Conservation (phyloP, 2,329 filamentous ascomycete genomes). For the Alternaria brassicae region DNA sequence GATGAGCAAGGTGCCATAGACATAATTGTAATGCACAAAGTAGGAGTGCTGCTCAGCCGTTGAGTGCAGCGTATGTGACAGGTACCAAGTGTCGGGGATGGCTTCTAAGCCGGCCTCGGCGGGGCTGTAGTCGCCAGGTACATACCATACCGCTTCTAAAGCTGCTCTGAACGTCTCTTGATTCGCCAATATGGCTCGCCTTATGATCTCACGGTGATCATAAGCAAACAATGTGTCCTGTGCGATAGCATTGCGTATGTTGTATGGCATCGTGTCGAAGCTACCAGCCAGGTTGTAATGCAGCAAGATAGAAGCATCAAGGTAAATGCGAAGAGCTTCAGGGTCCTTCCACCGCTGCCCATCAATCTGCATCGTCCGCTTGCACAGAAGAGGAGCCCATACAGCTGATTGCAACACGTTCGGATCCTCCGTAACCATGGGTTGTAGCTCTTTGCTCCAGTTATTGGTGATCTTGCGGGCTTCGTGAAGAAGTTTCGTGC, state of each 20-base stretch:
- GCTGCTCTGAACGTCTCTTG: conserved; percentile 43
- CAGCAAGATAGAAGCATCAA: conserved; percentile 54
- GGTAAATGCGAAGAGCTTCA: conserved; percentile 36
- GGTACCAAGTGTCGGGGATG: conserved; percentile 41
- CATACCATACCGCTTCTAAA: conserved; percentile 55
- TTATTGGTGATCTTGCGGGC: conserved; percentile 54
- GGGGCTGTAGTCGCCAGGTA: conserved; percentile 26
- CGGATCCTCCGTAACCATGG: conserved; percentile 49
- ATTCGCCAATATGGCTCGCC: conserved; percentile 42
- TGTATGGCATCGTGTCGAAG: conserved; percentile 43
- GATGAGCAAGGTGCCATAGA: conserved; percentile 59
- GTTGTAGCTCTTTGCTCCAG: conserved; percentile 62
- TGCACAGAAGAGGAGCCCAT: conserved; percentile 64
- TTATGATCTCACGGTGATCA: conserved; percentile 48
- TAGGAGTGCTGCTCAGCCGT: conserved; percentile 29
- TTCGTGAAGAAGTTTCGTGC: conserved; percentile 47
- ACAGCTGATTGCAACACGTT: conserved; percentile 57
- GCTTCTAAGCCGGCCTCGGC: conserved; percentile 13
- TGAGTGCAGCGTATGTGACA: conserved; percentile 37
- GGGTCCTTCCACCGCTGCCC: background rate
- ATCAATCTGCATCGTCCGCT: conserved; percentile 54
- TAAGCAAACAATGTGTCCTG: conserved; percentile 58
- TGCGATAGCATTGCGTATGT: conserved; percentile 52
- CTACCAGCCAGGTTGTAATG: conserved; percentile 57
- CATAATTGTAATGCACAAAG: conserved; percentile 54